Conservation (phyloP, 768 basidiomycete species). For the Pholiota molesta region DNA sequence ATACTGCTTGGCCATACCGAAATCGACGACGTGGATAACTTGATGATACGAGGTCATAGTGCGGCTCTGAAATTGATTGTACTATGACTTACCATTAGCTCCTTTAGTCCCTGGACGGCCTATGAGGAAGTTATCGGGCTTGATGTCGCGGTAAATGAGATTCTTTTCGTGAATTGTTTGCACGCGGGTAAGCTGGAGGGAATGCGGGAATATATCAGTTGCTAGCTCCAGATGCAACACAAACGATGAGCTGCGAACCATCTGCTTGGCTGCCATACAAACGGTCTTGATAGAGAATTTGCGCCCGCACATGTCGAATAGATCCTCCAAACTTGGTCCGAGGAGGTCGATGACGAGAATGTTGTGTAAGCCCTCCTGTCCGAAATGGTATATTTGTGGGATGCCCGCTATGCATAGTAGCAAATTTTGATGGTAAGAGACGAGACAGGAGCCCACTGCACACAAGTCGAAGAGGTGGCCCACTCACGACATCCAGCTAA, state of each 20-base stretch:
- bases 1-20: conserved; percentile 99
- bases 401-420: conserved; percentile 74
- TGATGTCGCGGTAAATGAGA: conserved; percentile 99
- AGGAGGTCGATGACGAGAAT: conserved; percentile 98
- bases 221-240: not conserved
- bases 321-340: conserved; percentile 94
- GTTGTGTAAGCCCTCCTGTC: conserved; percentile 97
- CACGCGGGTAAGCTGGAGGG: conserved; percentile 80
- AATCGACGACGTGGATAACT: conserved; percentile 96
- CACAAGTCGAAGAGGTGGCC: conserved; percentile 12
- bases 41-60: conserved; percentile 11
- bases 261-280: conserved; percentile 98
- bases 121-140: conserved; percentile 98
- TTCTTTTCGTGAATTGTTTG: conserved; percentile 99
- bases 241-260: conserved; percentile 52
- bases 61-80: not conserved
- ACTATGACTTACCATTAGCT: conserved; percentile 65
- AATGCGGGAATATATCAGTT: conserved; percentile 6
- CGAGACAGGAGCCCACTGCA: conserved; percentile 11
- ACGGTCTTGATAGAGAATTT: conserved; percentile 99
- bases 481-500: conserved; percentile 86
- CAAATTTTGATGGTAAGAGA: conserved; percentile 11
- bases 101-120: conserved; percentile 92
- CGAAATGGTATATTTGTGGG: conserved; percentile 99
- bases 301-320: conserved; percentile 99